Evolutionary conservation across 257 asterid genomes (phyloP), one percentile per base, ranked within the genome.

Genomic region (Scutellaria baicalensis): DNA sequence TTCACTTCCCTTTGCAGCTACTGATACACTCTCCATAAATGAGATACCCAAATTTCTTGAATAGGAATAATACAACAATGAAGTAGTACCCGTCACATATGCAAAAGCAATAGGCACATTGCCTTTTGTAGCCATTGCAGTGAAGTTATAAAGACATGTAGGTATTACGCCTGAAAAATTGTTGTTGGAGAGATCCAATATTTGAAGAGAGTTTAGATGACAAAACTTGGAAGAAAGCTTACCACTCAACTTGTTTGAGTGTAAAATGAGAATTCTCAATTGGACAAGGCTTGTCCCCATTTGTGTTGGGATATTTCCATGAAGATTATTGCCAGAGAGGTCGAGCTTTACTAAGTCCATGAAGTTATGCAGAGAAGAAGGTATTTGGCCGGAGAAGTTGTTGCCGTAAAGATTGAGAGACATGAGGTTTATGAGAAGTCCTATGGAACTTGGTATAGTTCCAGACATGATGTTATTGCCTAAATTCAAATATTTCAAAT

Each of bases 151-250:
- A 20, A 84, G 35, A 59, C 84, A 81, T 3, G 9, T 10, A 0
- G 84, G 86, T 51, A 81, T 73, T 2, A 0, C 23, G 60, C 89
- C 84, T 1, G 27, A 57, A 8, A 81, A 48, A 2, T 31, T 52
- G 40, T 81, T 80, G 68, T 59, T 10, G 3, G 88, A 75, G 44
- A 81, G 60, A 59, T 81, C 84, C 69, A 84, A 71, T 23, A 84
- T 61, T 39, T 80, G 86, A 36, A 84, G 71, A 38, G 65, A 43
- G 8, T 12, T 52, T 1, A 84, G 74, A 8, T 27, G 45, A 10
- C 84, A 84, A n/a, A 84, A 14, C 6, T 33, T 21, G 2, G 66
- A 36, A 66, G 76, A 27, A 51, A 80, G 62, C 18, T 62, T 38
- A 43, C 88, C 83, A 38, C 50, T 64, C 31, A 83, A 69, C 68